Evolutionary conservation across 805 yeast genomes (phyloP), one percentile per base, ranked within the genome.

Genomic region (Hanseniaspora lachancei): DNA sequence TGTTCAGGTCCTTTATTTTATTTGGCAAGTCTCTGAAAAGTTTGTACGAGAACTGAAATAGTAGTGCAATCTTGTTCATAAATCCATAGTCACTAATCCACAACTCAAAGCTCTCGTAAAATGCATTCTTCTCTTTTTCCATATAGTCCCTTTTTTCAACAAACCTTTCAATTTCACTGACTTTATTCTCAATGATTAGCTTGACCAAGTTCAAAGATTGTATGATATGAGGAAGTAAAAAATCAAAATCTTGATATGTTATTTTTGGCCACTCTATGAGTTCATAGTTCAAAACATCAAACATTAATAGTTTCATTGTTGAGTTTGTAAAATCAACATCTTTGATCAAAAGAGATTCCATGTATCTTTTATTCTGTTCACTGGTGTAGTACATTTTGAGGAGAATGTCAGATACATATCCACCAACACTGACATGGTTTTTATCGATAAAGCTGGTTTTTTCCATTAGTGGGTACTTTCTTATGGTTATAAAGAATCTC

Each of bases 81-180:
- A 51, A 36, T 10, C 47, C 55, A 36, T 51, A 51, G 5, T 51
- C 49, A 5, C 5, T 36, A 15, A 51, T 39, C 55, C 55, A 51
- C 9, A 18, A n/a, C 3, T 23, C 18, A 4, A 51, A 21, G 27
- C 6, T 20, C 5, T 18, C 36, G 13, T 46, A 46, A n/a, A 46
- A 46, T 2, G 27, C 21, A 2, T 32, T 46, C 1, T 23, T 32
- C 21, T 34, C 34, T 4, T 9, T 32, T 18, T 40, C 34, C 16
- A 32, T 4, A 5, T 35, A 23, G 5, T 27, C 32, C 15, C 36
- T 27, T 21, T 51, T 36, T 24, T 21, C 39, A 10, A 9, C 18
- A 27, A 24, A 13, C 13, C 43, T 51, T 10, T 35, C 40, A 18
- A 43, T 24, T 27, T 43, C 44, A 18, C 27, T 18, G 16, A 34